A percentile compares a stretch with the other conserved stretches of the same genome.
Evolutionary conservation across 2,329 filamentous ascomycete species (phyloP).

Genomic region (Cladosporium halotolerans): DNA sequence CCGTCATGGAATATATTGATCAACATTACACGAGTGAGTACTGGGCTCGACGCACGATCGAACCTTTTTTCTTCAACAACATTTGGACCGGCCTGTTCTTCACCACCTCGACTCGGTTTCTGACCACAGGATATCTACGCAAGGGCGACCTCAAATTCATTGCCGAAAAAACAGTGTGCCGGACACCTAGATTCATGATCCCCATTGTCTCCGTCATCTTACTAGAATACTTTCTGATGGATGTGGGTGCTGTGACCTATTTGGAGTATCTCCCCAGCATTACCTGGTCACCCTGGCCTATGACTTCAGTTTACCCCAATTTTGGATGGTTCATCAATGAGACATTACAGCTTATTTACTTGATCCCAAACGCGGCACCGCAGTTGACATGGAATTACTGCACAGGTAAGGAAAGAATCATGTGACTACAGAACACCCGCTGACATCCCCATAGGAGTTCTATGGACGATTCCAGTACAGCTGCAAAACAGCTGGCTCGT

Average conservation of each 20-base stretch:
- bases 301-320: constrained; percentile 34
- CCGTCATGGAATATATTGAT: constrained; percentile 32
- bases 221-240: constrained; percentile 43
- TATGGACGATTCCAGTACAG: constrained; percentile 46
- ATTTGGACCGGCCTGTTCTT: constrained; percentile 45
- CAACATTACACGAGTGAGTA: constrained; percentile 36
- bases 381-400: constrained; percentile 44
- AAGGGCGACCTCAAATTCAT: constrained; percentile 38
- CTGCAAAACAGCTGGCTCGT: constrained; percentile 42
- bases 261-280: constrained; percentile 41
- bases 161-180: constrained; percentile 39
- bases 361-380: constrained; percentile 43
- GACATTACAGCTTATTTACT: constrained; percentile 40
- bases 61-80: constrained; percentile 41
- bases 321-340: constrained; percentile 40
- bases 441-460: constrained; percentile 22
- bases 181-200: constrained; percentile 41
- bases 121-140: constrained; percentile 36
- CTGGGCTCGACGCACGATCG: constrained; percentile 39
- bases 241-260: constrained; percentile 38
- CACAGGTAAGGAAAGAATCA: constrained; percentile 28
- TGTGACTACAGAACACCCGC: background rate
- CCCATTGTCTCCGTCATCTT: constrained; percentile 39
- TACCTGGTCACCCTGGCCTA: constrained; percentile 45
- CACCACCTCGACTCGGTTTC: constrained; percentile 43